phyloP scores from a whole-genome alignment of 352 stramenopile genomes.

The Globisporangium takayamanum region DNA sequence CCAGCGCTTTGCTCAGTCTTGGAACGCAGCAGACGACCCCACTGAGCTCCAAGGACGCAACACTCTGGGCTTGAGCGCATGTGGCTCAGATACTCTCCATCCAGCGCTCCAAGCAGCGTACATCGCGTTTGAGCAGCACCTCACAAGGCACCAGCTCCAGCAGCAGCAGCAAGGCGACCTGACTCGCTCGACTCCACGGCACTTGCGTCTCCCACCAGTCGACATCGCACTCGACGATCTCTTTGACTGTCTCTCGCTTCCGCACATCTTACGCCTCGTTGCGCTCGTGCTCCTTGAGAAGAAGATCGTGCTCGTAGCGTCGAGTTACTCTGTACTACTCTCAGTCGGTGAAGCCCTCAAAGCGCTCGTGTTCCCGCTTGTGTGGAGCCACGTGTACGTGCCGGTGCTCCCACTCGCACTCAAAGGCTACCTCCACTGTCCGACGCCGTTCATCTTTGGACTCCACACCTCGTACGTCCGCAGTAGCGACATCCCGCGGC shows the following conservation, averaged over 20 bases:
- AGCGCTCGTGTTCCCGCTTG: constrained; percentile 44
- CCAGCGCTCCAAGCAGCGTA: neutral
- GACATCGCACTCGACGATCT: constrained; percentile 42
- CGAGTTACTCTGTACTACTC: constrained; percentile 59
- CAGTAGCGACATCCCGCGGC: constrained; percentile 34
- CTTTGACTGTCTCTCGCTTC: constrained; percentile 52
- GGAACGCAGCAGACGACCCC: neutral
- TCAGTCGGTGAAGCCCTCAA: constrained; percentile 47
- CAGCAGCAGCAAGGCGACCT: neutral
- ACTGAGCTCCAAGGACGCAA: too few relatives aligned
- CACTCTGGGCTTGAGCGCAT: too few relatives aligned
- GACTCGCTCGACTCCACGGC: neutral
- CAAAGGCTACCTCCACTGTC: constrained; percentile 64
- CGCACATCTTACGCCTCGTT: constrained; percentile 55
- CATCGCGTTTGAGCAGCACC: constrained; percentile 1
- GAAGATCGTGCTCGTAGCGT: constrained; percentile 67
- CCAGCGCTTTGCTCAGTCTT: constrained; percentile 11
- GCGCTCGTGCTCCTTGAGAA: constrained; percentile 59
- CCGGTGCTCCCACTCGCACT: constrained; percentile 56
- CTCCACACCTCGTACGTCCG: constrained; percentile 56
- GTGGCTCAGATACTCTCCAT: too few relatives aligned
- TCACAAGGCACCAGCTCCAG: neutral
- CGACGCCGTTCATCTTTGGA: constrained; percentile 75
- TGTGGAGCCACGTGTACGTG: constrained; percentile 78
- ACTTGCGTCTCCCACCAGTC: constrained; percentile 6